These are phyloP conservation scores for Calonectria pseudoturangicola DNA, from an alignment of 2,329 filamentous ascomycete genomes.

Conservation along the genomic window DNA sequence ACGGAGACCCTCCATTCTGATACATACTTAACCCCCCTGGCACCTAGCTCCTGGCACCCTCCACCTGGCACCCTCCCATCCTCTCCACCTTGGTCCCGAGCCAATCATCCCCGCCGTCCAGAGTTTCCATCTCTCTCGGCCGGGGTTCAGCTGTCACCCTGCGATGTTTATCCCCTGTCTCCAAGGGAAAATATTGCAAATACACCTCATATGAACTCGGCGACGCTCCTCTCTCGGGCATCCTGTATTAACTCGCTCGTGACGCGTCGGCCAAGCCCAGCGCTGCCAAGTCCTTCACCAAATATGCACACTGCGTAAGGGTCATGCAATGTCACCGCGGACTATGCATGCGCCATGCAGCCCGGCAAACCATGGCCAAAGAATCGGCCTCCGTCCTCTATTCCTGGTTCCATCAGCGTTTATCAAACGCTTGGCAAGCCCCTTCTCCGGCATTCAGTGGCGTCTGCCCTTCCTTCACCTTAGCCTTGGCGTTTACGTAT, in stretches of 20 bases:
- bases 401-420: slow-evolving; percentile 26
- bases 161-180: slow-evolving; percentile 4
- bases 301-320: slow-evolving; percentile 3
- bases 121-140: slow-evolving; percentile 29
- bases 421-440: slow-evolving; percentile 35
- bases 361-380: slow-evolving; percentile 23
- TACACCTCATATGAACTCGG: slow-evolving; percentile 14
- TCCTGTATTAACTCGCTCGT: not conserved
- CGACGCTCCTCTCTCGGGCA: not conserved
- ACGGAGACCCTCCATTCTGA: slow-evolving; percentile 33
- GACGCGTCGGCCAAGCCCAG: slow-evolving; percentile 24
- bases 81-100: slow-evolving; percentile 9
- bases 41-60: too few species aligned
- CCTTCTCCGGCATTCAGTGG: not conserved
- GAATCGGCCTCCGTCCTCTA: not conserved
- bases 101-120: slow-evolving; percentile 18
- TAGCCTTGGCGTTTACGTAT: slow-evolving; percentile 20
- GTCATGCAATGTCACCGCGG: slow-evolving; percentile 7
- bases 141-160: slow-evolving; percentile 12
- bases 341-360: slow-evolving; percentile 18
- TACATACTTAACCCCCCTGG: slow-evolving; percentile 23
- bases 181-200: slow-evolving; percentile 10
- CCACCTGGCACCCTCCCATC: slow-evolving; percentile 3
- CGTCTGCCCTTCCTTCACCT: slow-evolving; percentile 12
- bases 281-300: not conserved